These are phyloP conservation scores for Backusella tuberculispora DNA, from an alignment of 192 early-diverging fungal species.

Conservation along the genomic window DNA sequence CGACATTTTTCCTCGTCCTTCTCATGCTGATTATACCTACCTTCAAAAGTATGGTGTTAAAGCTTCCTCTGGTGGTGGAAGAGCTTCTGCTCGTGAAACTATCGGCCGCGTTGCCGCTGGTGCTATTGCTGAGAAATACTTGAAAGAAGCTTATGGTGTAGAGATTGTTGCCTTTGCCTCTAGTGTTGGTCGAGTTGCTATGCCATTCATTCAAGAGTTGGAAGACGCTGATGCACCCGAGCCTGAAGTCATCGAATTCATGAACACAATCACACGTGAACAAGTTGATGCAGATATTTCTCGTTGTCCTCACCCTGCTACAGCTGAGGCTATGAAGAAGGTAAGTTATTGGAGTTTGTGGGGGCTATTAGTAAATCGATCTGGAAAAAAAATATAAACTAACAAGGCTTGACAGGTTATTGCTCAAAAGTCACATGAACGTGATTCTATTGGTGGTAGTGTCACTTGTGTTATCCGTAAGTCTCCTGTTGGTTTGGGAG, in stretches of 20 bases:
- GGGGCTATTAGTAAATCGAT: neutral
- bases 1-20: constrained; percentile 93
- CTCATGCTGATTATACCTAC: constrained; percentile 98
- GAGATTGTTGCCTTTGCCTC: constrained; percentile 96
- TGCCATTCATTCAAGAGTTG: constrained; percentile 65
- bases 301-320: constrained; percentile 82
- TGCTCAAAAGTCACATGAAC: constrained; percentile 71
- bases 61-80: constrained; percentile 92
- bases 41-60: constrained; percentile 95
- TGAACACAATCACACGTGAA: constrained; percentile 71
- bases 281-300: constrained; percentile 85
- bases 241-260: constrained; percentile 62
- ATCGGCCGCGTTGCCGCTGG: constrained; percentile 96
- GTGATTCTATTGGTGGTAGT: constrained; percentile 94
- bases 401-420: constrained; percentile 61
- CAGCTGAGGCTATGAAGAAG: constrained; percentile 80
- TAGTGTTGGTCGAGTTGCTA: constrained; percentile 81
- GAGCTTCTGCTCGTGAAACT: constrained; percentile 94
- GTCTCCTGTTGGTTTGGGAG: constrained; percentile 89
- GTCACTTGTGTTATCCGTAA: constrained; percentile 97
- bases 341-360: constrained; percentile 42
- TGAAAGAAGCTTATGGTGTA: constrained; percentile 75
- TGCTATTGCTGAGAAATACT: constrained; percentile 98
- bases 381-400: neutral
- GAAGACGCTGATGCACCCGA: constrained; percentile 48